These are phyloP conservation scores for Sporothrix brunneoviolacea DNA, from an alignment of 2,329 filamentous ascomycete genomes.

Conservation along the genomic window DNA sequence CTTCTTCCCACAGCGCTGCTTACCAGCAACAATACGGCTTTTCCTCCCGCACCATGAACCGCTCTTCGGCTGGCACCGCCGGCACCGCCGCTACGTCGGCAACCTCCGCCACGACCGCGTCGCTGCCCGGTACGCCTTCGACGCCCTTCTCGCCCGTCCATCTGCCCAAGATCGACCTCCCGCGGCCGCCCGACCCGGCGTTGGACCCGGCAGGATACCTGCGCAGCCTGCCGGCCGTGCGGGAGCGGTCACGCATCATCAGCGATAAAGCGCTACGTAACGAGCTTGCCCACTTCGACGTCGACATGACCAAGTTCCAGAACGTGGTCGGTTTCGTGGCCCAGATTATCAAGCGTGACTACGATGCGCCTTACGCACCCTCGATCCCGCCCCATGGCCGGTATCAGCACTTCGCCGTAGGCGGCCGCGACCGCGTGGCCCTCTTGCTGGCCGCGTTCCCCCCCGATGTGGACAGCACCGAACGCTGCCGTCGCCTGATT, in stretches of 20 bases:
- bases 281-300: constrained; percentile 76
- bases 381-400: constrained; percentile 78
- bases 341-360: constrained; percentile 75
- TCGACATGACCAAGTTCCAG: constrained; percentile 76
- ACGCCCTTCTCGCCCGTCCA: constrained; percentile 46
- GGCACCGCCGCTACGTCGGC: constrained; percentile 14
- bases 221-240: constrained; percentile 79
- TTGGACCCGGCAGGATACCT: constrained; percentile 87
- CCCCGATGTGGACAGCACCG: constrained; percentile 60
- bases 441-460: constrained; percentile 66
- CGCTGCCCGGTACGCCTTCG: constrained; percentile 38
- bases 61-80: constrained; percentile 44
- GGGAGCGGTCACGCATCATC: constrained; percentile 69
- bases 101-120: constrained; percentile 13
- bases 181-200: constrained; percentile 77
- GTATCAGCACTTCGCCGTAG: constrained; percentile 80
- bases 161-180: constrained; percentile 72
- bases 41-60: constrained; percentile 37
- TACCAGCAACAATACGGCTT: constrained; percentile 27
- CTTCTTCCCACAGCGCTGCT: constrained; percentile 12
- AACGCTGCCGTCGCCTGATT: constrained; percentile 67
- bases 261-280: constrained; percentile 71
- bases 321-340: constrained; percentile 83
- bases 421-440: constrained; percentile 65
- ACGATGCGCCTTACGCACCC: constrained; percentile 44